Base-by-base conservation (phyloP, 345 rosid genomes). In the Geranium rotundifolium region DNA sequence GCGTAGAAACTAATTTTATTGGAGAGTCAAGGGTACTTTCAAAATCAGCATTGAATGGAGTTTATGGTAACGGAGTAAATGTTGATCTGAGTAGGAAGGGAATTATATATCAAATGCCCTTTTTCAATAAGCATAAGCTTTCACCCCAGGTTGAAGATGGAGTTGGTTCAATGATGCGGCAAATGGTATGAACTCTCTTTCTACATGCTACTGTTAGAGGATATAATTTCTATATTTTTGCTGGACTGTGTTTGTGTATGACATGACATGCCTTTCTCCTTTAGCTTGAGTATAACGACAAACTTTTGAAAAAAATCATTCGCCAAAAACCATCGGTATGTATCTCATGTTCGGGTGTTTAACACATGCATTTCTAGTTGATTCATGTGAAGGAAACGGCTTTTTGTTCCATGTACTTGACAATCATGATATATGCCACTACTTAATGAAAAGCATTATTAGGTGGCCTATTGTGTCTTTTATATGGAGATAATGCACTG, bases 111-210 rank as follows among this genome's bases (percentile, higher is more conserved):
- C 56, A 46, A 46, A 46, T 46, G 52, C 52, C 52, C 52, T 7
- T 84, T 60, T 66, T 46, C 1, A 66, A 77, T 30, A 77, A 70
- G 63, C 79, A 72, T 57, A 71, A 73, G 62, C 65, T 46, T 46
- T 31, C 65, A 19, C 66, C 78, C 67, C 72, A 58, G 56, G 59
- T 74, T 67, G 77, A 75, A 64, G 73, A 61, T 56, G 75, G 73
- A 17, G 71, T 62, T 59, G 54, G 18, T 65, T 71, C 86, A 64
- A 60, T 52, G 46, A 62, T 72, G 73, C 79, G 65, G 63, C 80
- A 71, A 75, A 72, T 69, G 87, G 95, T 83, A 81, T 75, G 60
- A 56, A 63, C 67, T 75, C 67, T 46, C 30, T 59, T 41, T 65
- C 69, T 67, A 70, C 60, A 18, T 18, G 46, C 50, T 27, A 56